Percentiles rank a stretch among this genome's conserved stretches.
These are phyloP conservation scores for Tritrichomonas musculus DNA, from an alignment of 208 protist genomes.

Conservation along the genomic window DNA sequence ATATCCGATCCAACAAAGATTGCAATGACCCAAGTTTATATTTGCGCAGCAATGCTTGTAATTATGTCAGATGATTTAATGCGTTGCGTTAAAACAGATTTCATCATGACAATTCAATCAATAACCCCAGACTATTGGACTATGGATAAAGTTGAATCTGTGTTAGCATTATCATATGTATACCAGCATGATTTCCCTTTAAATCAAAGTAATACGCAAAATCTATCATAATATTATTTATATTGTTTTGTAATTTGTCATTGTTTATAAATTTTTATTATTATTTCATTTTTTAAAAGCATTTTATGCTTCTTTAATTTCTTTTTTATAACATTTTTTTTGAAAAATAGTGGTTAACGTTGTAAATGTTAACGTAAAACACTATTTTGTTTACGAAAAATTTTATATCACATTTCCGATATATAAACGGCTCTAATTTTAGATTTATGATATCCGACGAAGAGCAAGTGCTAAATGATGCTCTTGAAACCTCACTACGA, in stretches of 20 bases:
- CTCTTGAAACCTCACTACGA: too few relatives aligned
- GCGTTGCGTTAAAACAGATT: not conserved
- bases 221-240: not conserved
- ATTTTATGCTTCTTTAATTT: too few relatives aligned
- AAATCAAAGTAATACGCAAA: not conserved
- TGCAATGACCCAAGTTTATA: slow-evolving; percentile 67
- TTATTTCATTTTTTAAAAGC: too few relatives aligned
- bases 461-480: too few relatives aligned
- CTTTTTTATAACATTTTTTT: too few relatives aligned
- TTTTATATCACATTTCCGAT: too few relatives aligned
- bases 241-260: not conserved
- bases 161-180: not conserved
- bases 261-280: not conserved
- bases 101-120: not conserved
- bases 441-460: too few relatives aligned
- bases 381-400: too few relatives aligned
- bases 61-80: not conserved
- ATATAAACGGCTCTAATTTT: too few relatives aligned
- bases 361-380: too few relatives aligned
- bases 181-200: not conserved
- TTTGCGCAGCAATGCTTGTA: slow-evolving; percentile 67
- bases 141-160: not conserved
- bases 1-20: slow-evolving; percentile 51
- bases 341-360: too few relatives aligned
- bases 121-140: not conserved